Base-by-base conservation (phyloP, 1,139 yeast species). In the Candida buenavistaensis region DNA sequence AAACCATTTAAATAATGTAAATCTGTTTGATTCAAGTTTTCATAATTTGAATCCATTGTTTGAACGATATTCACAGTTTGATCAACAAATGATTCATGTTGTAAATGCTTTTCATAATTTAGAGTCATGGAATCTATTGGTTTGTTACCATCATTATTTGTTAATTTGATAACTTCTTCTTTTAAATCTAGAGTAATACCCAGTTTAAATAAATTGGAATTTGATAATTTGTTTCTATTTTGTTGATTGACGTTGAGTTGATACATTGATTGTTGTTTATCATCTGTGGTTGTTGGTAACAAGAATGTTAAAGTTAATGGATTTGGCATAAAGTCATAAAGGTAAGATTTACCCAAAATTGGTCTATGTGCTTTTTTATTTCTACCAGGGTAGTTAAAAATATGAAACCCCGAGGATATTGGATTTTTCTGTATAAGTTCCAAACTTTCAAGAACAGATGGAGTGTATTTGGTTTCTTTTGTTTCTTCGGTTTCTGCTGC, bases 301-400 rank as follows among this genome's bases (percentile, higher is more conserved):
- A 72, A 51, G 10, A 75, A 40, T 33, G 64, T 64, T 13, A 46
- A 42, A 1, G 81, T 80, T 5, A 64, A 47, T 2, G 72, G 71
- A 1, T n/a, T 2, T 51, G 62, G 64, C 17, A 75, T 71, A 28
- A 47, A 44, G 2, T 73, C 51, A 39, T 69, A 64, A 28, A 75
- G 48, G 43, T 58, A 63, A 2, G 79, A 62, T 46, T 68, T 72
- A 0, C 78, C 76, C 12, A 69, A 58, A 9, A 70, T 32, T 44
- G 54, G 56, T 35, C 57, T 51, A 40, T 60, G 57, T 16, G 48
- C 49, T 3, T 48, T 40, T 2, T 57, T 48, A 38, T 64, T 68
- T 9, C 50, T 59, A 9, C 66, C 68, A 2, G 67, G 50, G 9
- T 46, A 44, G 4, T 38, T 39, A 11, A 36, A 29, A 10, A 68